A percentile compares a stretch with the other conserved stretches of the same genome.
Conservation (phyloP, 2,329 filamentous ascomycete genomes). For the Grosmannia huntii region DNA sequence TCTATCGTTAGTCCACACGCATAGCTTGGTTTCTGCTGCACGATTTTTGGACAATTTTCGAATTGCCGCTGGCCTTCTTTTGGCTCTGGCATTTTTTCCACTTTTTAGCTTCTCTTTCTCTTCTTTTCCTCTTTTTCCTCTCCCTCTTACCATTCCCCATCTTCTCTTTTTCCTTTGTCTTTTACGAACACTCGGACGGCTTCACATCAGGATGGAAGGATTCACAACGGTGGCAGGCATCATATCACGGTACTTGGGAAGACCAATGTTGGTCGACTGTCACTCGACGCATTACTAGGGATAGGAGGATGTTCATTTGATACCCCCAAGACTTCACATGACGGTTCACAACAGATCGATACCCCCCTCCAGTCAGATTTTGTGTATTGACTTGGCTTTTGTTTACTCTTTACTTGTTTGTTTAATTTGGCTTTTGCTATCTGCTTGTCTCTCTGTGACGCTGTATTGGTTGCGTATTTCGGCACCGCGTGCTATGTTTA, state of each 20-base stretch:
- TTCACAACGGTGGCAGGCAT: slow-evolving; percentile 1
- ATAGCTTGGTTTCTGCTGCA: no score
- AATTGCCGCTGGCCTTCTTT: neutral
- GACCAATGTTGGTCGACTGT: neutral
- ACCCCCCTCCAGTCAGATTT: slow-evolving; percentile 11
- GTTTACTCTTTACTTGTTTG: slow-evolving; percentile 3
- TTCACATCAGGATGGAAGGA: slow-evolving; percentile 1
- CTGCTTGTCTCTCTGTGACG: neutral
- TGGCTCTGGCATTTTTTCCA: neutral
- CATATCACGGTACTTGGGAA: slow-evolving; percentile 5
- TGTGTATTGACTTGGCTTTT: neutral
- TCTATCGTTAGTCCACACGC: no score
- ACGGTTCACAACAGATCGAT: slow-evolving; percentile 10
- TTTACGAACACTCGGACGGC: neutral
- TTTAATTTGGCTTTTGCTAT: neutral
- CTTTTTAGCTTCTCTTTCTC: neutral
- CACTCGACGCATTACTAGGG: slow-evolving; percentile 4
- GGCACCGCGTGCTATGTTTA: neutral
- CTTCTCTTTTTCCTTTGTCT: neutral
- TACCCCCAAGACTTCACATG: slow-evolving; percentile 8
- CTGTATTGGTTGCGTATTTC: neutral
- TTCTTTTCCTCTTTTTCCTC: neutral
- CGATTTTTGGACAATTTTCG: neutral
- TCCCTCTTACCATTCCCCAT: neutral
- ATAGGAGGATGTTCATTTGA: slow-evolving; percentile 11